These are phyloP conservation scores for Pezicula carpinea DNA, from an alignment of 2,329 filamentous ascomycete species.

Conservation along the genomic window DNA sequence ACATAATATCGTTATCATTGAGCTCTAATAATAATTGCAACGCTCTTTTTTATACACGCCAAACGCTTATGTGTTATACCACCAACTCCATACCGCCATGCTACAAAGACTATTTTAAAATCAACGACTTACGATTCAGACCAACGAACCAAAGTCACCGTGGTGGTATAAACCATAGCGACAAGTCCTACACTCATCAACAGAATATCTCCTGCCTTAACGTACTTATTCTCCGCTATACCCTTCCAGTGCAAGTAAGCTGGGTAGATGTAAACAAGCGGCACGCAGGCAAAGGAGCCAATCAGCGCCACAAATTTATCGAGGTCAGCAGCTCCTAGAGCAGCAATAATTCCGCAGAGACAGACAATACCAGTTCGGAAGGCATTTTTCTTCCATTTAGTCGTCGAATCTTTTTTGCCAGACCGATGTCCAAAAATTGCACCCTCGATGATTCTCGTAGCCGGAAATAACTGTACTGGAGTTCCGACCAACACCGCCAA, in stretches of 20 bases:
- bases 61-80: too few relatives aligned
- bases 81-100: not conserved
- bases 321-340: slow-evolving; percentile 82
- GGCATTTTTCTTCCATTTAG: slow-evolving; percentile 98
- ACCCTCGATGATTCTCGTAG: slow-evolving; percentile 90
- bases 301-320: slow-evolving; percentile 96
- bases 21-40: too few relatives aligned
- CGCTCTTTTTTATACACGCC: too few relatives aligned
- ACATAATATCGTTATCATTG: too few relatives aligned
- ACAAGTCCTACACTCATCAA: slow-evolving; percentile 75
- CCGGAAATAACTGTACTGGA: slow-evolving; percentile 91
- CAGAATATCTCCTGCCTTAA: slow-evolving; percentile 64
- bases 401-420: slow-evolving; percentile 91
- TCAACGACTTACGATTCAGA: slow-evolving; percentile 2
- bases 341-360: slow-evolving; percentile 78
- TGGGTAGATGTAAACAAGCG: slow-evolving; percentile 93
- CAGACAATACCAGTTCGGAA: slow-evolving; percentile 89
- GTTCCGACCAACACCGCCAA: slow-evolving; percentile 88
- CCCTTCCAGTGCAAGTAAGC: slow-evolving; percentile 83
- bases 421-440: slow-evolving; percentile 80
- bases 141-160: slow-evolving; percentile 81
- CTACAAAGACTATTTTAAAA: not conserved
- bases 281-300: slow-evolving; percentile 94
- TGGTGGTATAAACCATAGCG: slow-evolving; percentile 87
- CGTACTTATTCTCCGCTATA: slow-evolving; percentile 62